These are phyloP conservation scores for Aciculosporium take DNA, from an alignment of 2,329 filamentous ascomycete genomes.

Conservation along the genomic window DNA sequence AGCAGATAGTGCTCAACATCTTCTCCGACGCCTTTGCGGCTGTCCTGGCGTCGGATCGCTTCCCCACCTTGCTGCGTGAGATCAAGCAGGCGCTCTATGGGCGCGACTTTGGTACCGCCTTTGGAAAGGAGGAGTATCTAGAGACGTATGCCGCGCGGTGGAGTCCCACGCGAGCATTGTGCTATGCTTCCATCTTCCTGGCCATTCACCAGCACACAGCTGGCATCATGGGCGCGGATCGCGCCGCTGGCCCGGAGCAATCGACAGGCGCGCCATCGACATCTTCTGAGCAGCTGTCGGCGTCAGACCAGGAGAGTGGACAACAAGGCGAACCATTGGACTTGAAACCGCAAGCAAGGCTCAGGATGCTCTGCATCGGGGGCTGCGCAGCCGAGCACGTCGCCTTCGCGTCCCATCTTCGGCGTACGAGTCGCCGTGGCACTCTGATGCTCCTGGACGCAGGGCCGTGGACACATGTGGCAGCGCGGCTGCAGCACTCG, in stretches of 20 bases:
- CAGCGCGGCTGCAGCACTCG: slow-evolving; percentile 40
- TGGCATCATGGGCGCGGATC: slow-evolving; percentile 8
- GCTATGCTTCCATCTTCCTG: slow-evolving; percentile 51
- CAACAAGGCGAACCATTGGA: not conserved
- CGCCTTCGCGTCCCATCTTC: slow-evolving; percentile 33
- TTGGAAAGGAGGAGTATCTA: slow-evolving; percentile 55
- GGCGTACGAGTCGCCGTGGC: slow-evolving; percentile 13
- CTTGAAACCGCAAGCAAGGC: slow-evolving; percentile 3
- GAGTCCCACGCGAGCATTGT: slow-evolving; percentile 76
- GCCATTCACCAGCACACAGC: slow-evolving; percentile 22
- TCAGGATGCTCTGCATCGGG: slow-evolving; percentile 35
- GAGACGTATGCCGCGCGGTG: slow-evolving; percentile 78
- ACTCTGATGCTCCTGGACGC: slow-evolving; percentile 61
- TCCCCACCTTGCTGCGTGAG: slow-evolving; percentile 52
- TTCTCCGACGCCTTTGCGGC: slow-evolving; percentile 52
- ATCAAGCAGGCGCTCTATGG: slow-evolving; percentile 78
- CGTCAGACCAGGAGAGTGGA: not conserved
- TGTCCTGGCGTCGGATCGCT: slow-evolving; percentile 30
- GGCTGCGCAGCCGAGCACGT: slow-evolving; percentile 49
- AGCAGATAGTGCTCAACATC: slow-evolving; percentile 58
- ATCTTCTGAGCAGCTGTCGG: not conserved
- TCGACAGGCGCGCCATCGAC: not conserved
- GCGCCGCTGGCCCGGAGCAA: not conserved
- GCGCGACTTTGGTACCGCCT: slow-evolving; percentile 70
- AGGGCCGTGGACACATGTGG: slow-evolving; percentile 58